Evolutionary conservation across 2,329 filamentous ascomycete species (phyloP).

Genomic region (Fusarium mangiferae): DNA sequence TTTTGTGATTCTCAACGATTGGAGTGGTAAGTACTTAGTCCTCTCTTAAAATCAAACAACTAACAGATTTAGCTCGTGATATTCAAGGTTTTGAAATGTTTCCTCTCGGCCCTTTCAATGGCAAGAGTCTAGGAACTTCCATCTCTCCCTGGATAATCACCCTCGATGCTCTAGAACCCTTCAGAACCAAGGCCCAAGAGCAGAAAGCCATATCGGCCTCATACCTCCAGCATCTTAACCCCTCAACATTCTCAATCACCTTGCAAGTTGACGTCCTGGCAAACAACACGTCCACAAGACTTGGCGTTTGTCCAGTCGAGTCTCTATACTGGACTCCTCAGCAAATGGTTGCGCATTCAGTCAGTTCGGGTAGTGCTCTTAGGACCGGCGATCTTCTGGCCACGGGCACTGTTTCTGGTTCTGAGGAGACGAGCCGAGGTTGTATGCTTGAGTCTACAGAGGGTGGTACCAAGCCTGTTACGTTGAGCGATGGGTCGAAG

Average conservation of each 20-base stretch:
- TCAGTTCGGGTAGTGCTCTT: conserved; percentile 19
- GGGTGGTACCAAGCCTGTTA: conserved; percentile 48
- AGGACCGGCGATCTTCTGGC: conserved; percentile 53
- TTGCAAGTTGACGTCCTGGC: conserved; percentile 46
- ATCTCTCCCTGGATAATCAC: conserved; percentile 72
- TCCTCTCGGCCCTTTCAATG: conserved; percentile 69
- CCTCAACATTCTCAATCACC: conserved; percentile 49
- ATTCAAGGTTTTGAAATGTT: conserved; percentile 71
- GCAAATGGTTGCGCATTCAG: conserved; percentile 26
- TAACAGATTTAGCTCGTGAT: conserved; percentile 59
- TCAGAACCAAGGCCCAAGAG: conserved; percentile 50
- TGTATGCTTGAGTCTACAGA: conserved; percentile 55
- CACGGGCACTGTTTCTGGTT: conserved; percentile 55
- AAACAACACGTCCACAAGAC: background rate
- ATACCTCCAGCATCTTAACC: conserved; percentile 50
- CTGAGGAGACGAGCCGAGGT: conserved; percentile 48
- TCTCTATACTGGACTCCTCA: conserved; percentile 20
- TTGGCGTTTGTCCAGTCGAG: conserved; percentile 7
- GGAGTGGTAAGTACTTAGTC: conserved; percentile 56
- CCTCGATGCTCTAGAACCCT: conserved; percentile 68
- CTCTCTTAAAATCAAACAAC: background rate
- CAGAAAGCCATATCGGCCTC: background rate
- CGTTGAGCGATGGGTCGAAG: conserved; percentile 45
- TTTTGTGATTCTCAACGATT: conserved; percentile 71
- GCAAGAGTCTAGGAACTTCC: conserved; percentile 68